Percentiles rank a stretch among this genome's conserved stretches.
These are phyloP conservation scores for Panicum virgatum DNA, from an alignment of 202 grass and related monocot species.

Conservation along the genomic window DNA sequence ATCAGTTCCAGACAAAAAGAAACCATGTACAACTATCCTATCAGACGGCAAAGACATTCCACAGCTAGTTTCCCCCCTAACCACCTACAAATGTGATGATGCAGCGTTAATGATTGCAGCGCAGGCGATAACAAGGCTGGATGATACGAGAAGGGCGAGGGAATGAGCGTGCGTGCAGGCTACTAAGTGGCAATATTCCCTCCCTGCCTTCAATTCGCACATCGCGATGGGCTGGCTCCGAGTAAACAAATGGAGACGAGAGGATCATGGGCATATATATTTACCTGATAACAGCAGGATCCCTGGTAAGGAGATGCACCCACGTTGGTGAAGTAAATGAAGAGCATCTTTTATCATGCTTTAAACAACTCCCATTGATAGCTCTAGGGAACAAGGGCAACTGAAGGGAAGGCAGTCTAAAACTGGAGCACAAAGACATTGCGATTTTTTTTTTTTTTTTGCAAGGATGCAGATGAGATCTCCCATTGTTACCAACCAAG, in stretches of 20 bases:
- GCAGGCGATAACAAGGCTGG: neutral
- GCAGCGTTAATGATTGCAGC: neutral
- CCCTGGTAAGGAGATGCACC: slow-evolving; percentile 32
- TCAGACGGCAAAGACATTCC: no score
- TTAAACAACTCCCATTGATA: neutral
- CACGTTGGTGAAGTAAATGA: slow-evolving; percentile 41
- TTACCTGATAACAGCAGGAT: slow-evolving; percentile 31
- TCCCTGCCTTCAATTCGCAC: slow-evolving; percentile 22
- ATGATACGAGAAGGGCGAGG: neutral
- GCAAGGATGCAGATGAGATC: neutral
- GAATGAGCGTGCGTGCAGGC: neutral
- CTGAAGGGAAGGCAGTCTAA: neutral
- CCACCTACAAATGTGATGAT: neutral
- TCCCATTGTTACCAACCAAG: neutral
- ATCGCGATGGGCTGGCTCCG: slow-evolving; percentile 6
- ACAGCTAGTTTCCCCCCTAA: neutral
- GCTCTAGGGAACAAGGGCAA: slow-evolving; percentile 1
- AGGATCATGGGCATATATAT: neutral
- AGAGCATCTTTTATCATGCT: slow-evolving; percentile 18
- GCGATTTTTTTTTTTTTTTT: no score
- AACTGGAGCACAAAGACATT: neutral
- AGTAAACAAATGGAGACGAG: slow-evolving; percentile 26
- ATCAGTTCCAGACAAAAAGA: neutral
- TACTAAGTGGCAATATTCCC: slow-evolving; percentile 34
- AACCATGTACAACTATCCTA: neutral